Evolutionary conservation across 1,284 basidiomycete genomes (phyloP).

Genomic region (Apiotrichum sp.): DNA sequence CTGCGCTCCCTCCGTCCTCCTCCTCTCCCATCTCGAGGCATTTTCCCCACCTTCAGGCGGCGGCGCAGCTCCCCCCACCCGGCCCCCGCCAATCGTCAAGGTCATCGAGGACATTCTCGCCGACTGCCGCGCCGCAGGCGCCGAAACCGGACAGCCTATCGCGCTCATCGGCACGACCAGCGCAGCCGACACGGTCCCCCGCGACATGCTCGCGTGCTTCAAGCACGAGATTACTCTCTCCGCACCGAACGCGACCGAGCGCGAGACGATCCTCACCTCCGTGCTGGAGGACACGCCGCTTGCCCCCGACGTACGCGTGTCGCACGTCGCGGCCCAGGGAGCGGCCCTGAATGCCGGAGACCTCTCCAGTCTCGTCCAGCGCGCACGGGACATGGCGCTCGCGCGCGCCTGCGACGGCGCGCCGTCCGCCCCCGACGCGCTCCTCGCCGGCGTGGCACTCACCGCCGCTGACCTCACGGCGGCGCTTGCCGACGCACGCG

Average conservation of each 20-base stretch:
- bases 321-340: conserved; percentile 73
- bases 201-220: conserved; percentile 66
- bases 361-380: conserved; percentile 63
- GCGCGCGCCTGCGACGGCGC: conserved; percentile 45
- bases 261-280: conserved; percentile 59
- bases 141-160: conserved; percentile 53
- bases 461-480: conserved; percentile 64
- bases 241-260: conserved; percentile 71
- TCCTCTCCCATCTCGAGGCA: conserved; percentile 80
- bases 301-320: conserved; percentile 72
- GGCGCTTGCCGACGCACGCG: conserved; percentile 70
- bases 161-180: conserved; percentile 71
- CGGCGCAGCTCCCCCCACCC: conserved; percentile 45
- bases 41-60: conserved; percentile 65
- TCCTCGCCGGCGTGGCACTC: conserved; percentile 56
- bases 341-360: conserved; percentile 86
- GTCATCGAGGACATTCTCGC: conserved; percentile 26
- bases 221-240: conserved; percentile 79
- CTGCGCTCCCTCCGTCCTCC: conserved; percentile 78
- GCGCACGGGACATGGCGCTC: conserved; percentile 59
- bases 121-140: conserved; percentile 11
- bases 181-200: conserved; percentile 62
- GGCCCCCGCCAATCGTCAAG: conserved; percentile 31
- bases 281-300: conserved; percentile 53
- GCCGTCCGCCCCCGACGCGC: conserved; percentile 14